Conservation (phyloP, 257 asterid species). For the Salvia rosmarinus region DNA sequence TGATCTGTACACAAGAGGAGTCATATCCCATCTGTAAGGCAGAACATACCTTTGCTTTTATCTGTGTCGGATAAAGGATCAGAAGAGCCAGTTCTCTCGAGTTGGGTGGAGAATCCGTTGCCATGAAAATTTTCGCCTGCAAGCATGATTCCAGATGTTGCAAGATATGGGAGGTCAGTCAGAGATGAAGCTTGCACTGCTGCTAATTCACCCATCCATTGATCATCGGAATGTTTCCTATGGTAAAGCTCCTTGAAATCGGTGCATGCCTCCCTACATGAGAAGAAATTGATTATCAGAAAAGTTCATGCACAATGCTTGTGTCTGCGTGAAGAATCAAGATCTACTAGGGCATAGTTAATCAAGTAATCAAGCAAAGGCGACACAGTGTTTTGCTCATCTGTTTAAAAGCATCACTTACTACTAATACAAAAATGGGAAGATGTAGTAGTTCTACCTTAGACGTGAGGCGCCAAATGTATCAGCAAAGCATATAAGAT, state of each 20-base stretch:
- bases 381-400: not conserved
- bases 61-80: slow-evolving; percentile 56
- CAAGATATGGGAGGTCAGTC: slow-evolving; percentile 55
- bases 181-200: slow-evolving; percentile 72
- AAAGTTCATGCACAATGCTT: not conserved
- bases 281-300: not conserved
- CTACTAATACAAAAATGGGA: not conserved
- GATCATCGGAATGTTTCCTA: slow-evolving; percentile 75
- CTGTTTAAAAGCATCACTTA: not conserved
- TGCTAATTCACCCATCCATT: slow-evolving; percentile 86
- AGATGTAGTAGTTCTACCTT: slow-evolving; percentile 43
- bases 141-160: slow-evolving; percentile 63
- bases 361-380: not conserved
- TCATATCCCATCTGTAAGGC: not conserved
- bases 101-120: slow-evolving; percentile 34
- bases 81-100: slow-evolving; percentile 45
- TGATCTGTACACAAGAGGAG: not conserved
- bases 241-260: slow-evolving; percentile 80
- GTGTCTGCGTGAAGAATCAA: not conserved
- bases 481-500: slow-evolving; percentile 77
- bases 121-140: slow-evolving; percentile 50
- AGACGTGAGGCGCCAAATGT: slow-evolving; percentile 84
- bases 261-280: slow-evolving; percentile 67
- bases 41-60: slow-evolving; percentile 51
- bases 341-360: too few relatives aligned